Evolutionary conservation across 1,139 yeast species (phyloP).

Genomic region (Magnusiomyces ingens): DNA sequence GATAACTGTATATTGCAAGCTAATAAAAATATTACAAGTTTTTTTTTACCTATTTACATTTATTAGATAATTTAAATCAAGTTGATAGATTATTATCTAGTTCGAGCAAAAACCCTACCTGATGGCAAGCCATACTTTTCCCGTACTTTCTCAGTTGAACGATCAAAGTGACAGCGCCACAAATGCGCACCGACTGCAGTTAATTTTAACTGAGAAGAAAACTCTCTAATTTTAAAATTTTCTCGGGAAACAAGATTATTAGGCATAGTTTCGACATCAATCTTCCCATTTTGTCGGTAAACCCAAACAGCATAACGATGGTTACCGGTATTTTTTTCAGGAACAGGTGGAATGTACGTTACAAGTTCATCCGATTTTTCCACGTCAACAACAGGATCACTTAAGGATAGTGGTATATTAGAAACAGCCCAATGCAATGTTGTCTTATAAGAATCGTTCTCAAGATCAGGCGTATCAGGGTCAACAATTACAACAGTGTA

Average conservation of each 20-base stretch:
- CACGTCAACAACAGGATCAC: conserved; percentile 52
- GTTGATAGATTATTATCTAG: conserved; percentile 10
- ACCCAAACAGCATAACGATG: conserved; percentile 92
- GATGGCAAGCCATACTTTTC: conserved; percentile 60
- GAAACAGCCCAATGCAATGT: conserved; percentile 72
- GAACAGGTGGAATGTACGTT: conserved; percentile 76
- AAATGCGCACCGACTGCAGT: conserved; percentile 84
- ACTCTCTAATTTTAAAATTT: conserved; percentile 64
- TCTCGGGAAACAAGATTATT: conserved; percentile 32
- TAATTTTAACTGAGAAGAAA: conserved; percentile 49
- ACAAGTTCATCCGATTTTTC: conserved; percentile 43
- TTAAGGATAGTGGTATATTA: conserved; percentile 57
- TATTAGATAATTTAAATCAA: conserved; percentile 7
- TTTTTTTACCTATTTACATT: conserved; percentile 7
- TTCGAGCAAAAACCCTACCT: conserved; percentile 54
- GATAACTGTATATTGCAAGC: neutral
- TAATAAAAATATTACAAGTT: neutral
- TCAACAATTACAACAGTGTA: conserved; percentile 80
- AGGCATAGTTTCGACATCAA: conserved; percentile 10
- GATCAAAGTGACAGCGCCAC: conserved; percentile 84
- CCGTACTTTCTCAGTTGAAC: conserved; percentile 63
- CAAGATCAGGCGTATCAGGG: conserved; percentile 84
- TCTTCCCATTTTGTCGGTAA: conserved; percentile 52
- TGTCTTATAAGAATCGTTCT: conserved; percentile 61
- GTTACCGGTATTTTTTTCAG: conserved; percentile 76